A percentile compares a stretch with the other conserved stretches of the same genome.
These are phyloP conservation scores for Strigomonas culicis DNA, from an alignment of 208 protist species.

Conservation along the genomic window DNA sequence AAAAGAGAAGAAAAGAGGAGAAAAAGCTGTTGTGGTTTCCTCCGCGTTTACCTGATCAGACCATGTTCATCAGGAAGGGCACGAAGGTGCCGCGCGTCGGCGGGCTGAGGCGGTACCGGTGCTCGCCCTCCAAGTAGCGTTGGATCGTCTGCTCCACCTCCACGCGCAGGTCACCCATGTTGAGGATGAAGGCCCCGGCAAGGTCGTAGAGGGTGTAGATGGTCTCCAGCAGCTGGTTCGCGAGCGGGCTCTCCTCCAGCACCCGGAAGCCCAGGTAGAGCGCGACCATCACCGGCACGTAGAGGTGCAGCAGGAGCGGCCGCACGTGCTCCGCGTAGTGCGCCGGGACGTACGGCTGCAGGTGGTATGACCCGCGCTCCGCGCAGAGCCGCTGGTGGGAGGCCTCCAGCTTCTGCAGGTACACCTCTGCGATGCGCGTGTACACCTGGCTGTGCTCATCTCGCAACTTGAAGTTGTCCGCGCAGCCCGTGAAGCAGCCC, in stretches of 20 bases:
- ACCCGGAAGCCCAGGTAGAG: conserved; percentile 75
- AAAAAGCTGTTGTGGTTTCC: neutral
- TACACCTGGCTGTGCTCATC: conserved; percentile 56
- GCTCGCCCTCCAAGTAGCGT: conserved; percentile 35
- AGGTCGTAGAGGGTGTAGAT: conserved; percentile 62
- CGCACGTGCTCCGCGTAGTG: conserved; percentile 84
- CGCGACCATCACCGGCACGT: conserved; percentile 57
- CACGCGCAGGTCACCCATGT: conserved; percentile 48
- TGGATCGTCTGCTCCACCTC: conserved; percentile 51
- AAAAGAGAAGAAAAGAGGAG: conserved; percentile 8
- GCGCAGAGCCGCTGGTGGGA: conserved; percentile 48
- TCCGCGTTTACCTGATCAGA: conserved; percentile 19
- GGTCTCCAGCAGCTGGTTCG: conserved; percentile 53
- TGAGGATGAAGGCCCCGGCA: conserved; percentile 67
- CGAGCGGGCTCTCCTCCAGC: conserved; percentile 56
- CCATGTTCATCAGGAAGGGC: conserved; percentile 51
- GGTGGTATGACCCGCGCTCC: conserved; percentile 31
- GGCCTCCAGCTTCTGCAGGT: conserved; percentile 56
- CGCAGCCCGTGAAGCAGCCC: neutral
- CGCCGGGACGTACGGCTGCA: conserved; percentile 72
- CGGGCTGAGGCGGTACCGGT: conserved; percentile 37
- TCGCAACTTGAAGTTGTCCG: conserved; percentile 41
- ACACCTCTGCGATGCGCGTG: conserved; percentile 30
- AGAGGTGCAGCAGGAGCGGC: conserved; percentile 63
- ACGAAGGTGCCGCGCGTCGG: conserved; percentile 51